A percentile compares a stretch with the other conserved stretches of the same genome.
Conservation (phyloP, 345 rosid genomes). For the Erodium maritimum region DNA sequence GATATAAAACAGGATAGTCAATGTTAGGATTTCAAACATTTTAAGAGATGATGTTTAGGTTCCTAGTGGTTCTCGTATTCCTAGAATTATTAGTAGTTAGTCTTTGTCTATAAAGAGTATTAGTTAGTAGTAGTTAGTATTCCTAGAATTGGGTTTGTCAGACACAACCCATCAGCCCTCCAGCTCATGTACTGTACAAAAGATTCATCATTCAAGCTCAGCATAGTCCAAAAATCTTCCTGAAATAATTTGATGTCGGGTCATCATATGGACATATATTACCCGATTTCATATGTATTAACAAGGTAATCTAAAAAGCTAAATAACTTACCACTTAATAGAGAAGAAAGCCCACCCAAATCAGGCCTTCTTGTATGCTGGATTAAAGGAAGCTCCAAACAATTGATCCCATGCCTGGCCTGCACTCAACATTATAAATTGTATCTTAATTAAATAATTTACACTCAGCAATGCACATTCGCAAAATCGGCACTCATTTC, state of each 20-base stretch:
- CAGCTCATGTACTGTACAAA: background rate
- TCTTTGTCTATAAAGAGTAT: too few relatives aligned
- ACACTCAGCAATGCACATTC: too few relatives aligned
- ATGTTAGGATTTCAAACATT: too few relatives aligned
- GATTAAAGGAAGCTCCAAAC: constrained; percentile 85
- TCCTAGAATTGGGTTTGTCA: too few relatives aligned
- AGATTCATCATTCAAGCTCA: background rate
- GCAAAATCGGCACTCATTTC: too few relatives aligned
- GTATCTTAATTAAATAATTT: background rate
- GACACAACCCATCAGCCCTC: too few relatives aligned
- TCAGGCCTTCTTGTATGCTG: constrained; percentile 77
- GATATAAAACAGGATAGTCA: too few relatives aligned
- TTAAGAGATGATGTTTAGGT: too few relatives aligned
- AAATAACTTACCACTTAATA: constrained; percentile 43
- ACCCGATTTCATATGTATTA: background rate
- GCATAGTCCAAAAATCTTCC: background rate
- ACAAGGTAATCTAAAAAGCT: constrained; percentile 3
- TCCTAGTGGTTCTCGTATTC: too few relatives aligned
- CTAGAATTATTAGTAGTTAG: too few relatives aligned
- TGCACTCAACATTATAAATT: constrained; percentile 15
- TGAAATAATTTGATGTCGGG: background rate
- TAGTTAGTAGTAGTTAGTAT: too few relatives aligned
- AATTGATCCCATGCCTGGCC: constrained; percentile 49
- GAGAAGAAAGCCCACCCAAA: constrained; percentile 46
- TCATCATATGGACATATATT: background rate